Evolutionary conservation across 768 basidiomycete species (phyloP).

Genomic region (Leccinum uliginosum): DNA sequence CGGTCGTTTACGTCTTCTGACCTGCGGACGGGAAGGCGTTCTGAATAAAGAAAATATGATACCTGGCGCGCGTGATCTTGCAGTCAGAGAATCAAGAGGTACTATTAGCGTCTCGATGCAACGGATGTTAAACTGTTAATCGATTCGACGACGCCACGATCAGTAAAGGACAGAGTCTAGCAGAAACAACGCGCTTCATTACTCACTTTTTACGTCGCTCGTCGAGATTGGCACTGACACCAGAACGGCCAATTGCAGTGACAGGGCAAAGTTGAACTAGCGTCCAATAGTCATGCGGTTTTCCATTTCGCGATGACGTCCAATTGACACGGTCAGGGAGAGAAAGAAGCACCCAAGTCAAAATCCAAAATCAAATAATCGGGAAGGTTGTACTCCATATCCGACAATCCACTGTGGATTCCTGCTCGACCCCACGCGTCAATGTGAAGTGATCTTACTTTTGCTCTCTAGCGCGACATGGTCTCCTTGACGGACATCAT

Average conservation of each 20-base stretch:
- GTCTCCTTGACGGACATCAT: neutral
- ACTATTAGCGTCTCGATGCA: neutral
- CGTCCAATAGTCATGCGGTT: conserved; percentile 1
- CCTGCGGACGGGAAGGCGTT: neutral
- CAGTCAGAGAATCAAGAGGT: neutral
- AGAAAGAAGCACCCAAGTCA: conserved; percentile 13
- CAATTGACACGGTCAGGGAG: conserved; percentile 15
- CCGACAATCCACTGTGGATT: neutral
- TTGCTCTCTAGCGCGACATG: neutral
- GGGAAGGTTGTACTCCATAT: neutral
- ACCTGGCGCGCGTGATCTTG: neutral
- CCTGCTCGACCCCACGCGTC: neutral
- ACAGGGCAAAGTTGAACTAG: neutral
- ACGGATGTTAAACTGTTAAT: conserved; percentile 2
- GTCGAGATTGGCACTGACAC: neutral
- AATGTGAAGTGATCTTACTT: neutral
- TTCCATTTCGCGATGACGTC: conserved; percentile 13
- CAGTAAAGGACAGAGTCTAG: neutral
- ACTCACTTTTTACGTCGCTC: conserved; percentile 21
- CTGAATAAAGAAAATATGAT: conserved; percentile 5
- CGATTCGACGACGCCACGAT: conserved; percentile 7
- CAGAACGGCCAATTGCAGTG: neutral
- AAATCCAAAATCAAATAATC: neutral
- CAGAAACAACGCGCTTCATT: neutral
- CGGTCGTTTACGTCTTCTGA: conserved; percentile 18